These are phyloP conservation scores for Hypoxylon fuscum DNA, from an alignment of 495 filamentous ascomycete genomes.

Conservation along the genomic window DNA sequence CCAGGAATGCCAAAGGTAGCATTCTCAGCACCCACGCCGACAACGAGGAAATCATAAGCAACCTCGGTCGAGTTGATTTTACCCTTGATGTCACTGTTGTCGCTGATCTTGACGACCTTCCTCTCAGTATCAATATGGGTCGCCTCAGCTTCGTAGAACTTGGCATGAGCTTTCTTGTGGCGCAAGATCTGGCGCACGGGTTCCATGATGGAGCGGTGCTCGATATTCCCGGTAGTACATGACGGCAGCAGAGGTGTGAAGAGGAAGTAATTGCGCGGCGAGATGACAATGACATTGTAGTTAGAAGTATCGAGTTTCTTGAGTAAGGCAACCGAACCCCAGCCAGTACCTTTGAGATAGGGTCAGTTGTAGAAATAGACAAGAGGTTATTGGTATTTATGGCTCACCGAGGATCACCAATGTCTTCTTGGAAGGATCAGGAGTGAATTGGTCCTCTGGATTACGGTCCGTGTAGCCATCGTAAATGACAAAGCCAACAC, in stretches of 20 bases:
- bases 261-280: conserved; percentile 98
- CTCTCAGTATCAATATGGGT: conserved; percentile 95
- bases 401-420: conserved; percentile 90
- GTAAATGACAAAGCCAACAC: conserved; percentile 76
- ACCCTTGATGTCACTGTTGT: conserved; percentile 93
- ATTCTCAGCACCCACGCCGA: conserved; percentile 97
- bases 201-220: conserved; percentile 99
- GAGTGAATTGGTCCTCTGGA: conserved; percentile 79
- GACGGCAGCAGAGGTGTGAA: conserved; percentile 97
- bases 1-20: conserved; percentile 98
- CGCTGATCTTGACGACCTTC: conserved; percentile 86
- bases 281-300: conserved; percentile 97
- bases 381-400: conserved; percentile 9
- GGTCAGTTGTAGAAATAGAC: conserved; percentile 5
- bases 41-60: conserved; percentile 96
- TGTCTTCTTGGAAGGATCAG: conserved; percentile 94
- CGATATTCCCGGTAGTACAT: conserved; percentile 95
- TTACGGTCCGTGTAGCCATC: conserved; percentile 82
- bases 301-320: conserved; percentile 98
- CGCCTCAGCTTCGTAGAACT: conserved; percentile 98
- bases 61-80: conserved; percentile 84
- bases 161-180: conserved; percentile 88
- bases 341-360: conserved; percentile 69
- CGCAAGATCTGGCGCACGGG: conserved; percentile 93
- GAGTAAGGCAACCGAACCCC: conserved; percentile 94